Base-by-base conservation (phyloP, 192 early-diverging fungal species). In the Allomyces javanicus region DNA sequence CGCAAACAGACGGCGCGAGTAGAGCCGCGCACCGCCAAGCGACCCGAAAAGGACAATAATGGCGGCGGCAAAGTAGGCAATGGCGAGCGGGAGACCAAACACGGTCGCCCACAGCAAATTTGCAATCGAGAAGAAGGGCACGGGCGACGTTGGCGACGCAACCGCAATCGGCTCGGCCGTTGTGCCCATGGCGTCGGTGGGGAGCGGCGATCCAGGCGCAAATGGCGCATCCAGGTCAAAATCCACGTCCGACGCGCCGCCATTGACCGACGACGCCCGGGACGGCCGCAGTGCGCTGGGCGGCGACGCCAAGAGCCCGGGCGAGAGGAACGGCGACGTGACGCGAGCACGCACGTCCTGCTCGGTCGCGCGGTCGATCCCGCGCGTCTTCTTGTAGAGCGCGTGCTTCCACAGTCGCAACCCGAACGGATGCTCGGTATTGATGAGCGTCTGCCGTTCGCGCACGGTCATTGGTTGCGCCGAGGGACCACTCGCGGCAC, bases 351-450 rank as follows among this genome's bases (percentile, higher is more conserved):
- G 95, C 44, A 97, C 77, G 22, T 86, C 91, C 24, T 81, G 74
- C 69, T 94, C 85, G 40, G 87, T 91, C 5, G 82, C 82, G 5
- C 83, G 81, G 44, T 87, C 85, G 44, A 94, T 88, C 19, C 88
- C 87, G 17, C 95, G 87, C 11, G 84, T 81, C 72, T 97, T 97
- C 65, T 90, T 89, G 80, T 95, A 97, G n/a, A 97, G 79, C 12
- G 93, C 92, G 24, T 92, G 91, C 74, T 97, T 97, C 95, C 95
- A 97, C 24, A 97, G 79, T 40, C 87, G 89, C 62, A 97, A 72
- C 40, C 95, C 95, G 70, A 97, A 97, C 22, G 93, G 93, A 77
- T 95, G 92, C 9, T 78, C 75, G 26, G 78, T 81, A 72, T 91
- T 91, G 67, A 91, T 81, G 22, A 82, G 84, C 81, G 89, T 74